phyloP scores from a whole-genome alignment of 1,284 basidiomycete species.

The Cryptococcus sp. region DNA sequence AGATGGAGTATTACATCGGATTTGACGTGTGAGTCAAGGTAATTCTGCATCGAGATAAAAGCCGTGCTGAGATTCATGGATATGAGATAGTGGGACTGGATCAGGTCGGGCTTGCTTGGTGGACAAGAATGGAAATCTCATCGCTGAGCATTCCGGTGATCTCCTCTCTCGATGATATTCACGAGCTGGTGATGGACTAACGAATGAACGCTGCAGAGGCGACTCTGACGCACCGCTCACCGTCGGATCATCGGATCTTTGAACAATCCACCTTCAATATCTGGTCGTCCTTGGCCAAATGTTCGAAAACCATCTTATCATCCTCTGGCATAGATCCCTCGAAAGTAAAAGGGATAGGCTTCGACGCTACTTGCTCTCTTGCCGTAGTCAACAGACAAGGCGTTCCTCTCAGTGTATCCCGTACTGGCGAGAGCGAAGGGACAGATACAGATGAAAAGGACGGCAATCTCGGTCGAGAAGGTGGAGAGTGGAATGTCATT shows the following conservation, averaged over 20 bases:
- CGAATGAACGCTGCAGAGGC: constrained; percentile 55
- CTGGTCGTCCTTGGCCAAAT: constrained; percentile 75
- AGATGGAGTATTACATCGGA: constrained; percentile 58
- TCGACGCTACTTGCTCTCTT: constrained; percentile 95
- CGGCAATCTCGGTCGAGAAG: constrained; percentile 58
- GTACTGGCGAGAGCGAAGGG: constrained; percentile 34
- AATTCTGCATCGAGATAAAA: background rate
- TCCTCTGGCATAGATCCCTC: constrained; percentile 63
- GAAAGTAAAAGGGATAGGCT: constrained; percentile 83
- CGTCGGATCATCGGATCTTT: constrained; percentile 84
- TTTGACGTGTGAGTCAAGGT: constrained; percentile 59
- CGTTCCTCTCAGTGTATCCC: constrained; percentile 75
- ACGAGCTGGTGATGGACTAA: background rate
- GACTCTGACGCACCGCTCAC: constrained; percentile 82
- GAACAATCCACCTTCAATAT: constrained; percentile 76
- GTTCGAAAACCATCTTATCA: constrained; percentile 69
- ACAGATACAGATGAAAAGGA: constrained; percentile 26
- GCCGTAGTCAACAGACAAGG: constrained; percentile 80
- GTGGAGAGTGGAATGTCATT: constrained; percentile 79
- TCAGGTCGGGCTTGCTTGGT: constrained; percentile 88
- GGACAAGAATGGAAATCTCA: constrained; percentile 69
- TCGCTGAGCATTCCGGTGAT: constrained; percentile 58
- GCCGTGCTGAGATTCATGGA: constrained; percentile 13
- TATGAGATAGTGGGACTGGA: constrained; percentile 74
- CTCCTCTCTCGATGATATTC: background rate